These are phyloP conservation scores for Aspergillus tanneri DNA, from an alignment of 2,329 filamentous ascomycete species.

Conservation along the genomic window DNA sequence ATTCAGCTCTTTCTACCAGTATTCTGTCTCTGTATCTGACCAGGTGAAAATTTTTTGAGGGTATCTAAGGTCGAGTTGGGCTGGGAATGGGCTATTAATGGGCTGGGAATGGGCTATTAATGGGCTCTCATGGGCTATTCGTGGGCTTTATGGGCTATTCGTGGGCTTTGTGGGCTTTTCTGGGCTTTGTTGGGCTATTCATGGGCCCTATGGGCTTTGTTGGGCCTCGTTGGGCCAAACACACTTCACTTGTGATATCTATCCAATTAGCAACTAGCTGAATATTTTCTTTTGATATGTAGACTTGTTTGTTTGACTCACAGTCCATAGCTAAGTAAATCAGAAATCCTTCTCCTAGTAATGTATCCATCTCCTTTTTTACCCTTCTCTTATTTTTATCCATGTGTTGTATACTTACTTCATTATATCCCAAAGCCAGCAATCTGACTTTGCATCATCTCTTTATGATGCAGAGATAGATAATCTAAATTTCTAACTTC, in stretches of 20 bases:
- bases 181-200: neutral
- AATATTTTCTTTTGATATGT: neutral
- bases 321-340: neutral
- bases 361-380: neutral
- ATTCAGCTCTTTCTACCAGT: neutral
- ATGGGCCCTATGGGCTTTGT: neutral
- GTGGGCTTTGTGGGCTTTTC: neutral
- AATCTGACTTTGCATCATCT: neutral
- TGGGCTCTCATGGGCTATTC: neutral
- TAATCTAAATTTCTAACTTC: neutral
- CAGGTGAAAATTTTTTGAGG: neutral
- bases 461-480: neutral
- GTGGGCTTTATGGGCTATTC: neutral
- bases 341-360: neutral
- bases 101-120: neutral
- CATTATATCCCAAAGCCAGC: neutral
- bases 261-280: too few species aligned
- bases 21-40: neutral
- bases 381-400: neutral
- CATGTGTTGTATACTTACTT: neutral
- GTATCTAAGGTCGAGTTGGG: neutral
- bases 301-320: neutral
- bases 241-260: neutral
- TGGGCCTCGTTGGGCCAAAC: neutral
- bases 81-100: neutral